Base-by-base conservation (phyloP, 202 grass and related monocot genomes). In the Saccharum hybrid region DNA sequence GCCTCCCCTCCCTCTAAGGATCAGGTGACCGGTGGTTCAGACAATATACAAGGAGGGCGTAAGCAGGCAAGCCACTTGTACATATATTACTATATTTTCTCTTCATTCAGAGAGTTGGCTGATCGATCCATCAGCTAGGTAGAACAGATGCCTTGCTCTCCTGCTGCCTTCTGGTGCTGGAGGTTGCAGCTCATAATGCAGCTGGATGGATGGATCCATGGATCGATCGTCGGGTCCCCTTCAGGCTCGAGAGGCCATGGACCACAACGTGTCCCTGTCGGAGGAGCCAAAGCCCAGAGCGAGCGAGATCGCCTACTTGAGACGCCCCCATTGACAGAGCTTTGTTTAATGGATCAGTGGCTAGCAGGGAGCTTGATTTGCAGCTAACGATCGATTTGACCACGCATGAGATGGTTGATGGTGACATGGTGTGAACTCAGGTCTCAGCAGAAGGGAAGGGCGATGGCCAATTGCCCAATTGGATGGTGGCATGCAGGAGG, bases 211-310 rank as follows among this genome's bases (percentile, higher is more conserved):
- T 38, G n/a, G 42, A 83, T 76, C 48, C 23, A 62, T 72, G 37
- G 59, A 4, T 30, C 21, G 64, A 66, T 80, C 79, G 34, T 78
- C 54, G 16, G 76, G 64, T 64, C 78, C 38, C n/a, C 62, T 89
- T 81, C 16, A 7, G 21, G 7, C 46, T 38, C 37, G 70, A 87
- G 85, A 70, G 18, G 43, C 7, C 16, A 80, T 80, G 88, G 81
- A 81, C 82, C 85, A 81, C 45, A 86, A 90, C 91, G 85, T 90
- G 91, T 83, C 88, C 79, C 79, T 90, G 91, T 83, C 85, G 82
- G 87, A 77, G 71, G 68, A 78, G 85, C 48, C 71, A 66, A 34
- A 33, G 78, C 75, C 7, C 36, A 41, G 34, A 31, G 45, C 26
- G 60, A 77, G 82, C 45, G 67, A 21, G 76, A 66, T 49, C 7